phyloP scores from a whole-genome alignment of 176 grass and related monocot genomes.

The Saccharum officinarum region DNA sequence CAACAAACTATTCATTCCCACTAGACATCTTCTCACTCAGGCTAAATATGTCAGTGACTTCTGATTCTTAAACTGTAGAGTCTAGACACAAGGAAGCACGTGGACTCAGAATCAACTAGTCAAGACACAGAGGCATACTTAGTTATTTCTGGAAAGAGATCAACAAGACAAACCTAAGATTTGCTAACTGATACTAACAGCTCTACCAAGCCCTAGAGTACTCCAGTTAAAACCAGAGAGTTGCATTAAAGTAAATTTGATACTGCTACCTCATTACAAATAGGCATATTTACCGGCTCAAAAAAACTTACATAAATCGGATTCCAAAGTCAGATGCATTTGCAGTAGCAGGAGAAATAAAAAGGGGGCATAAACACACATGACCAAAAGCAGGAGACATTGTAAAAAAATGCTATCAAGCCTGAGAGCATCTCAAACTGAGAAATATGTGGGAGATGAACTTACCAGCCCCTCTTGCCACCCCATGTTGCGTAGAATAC shows the following conservation, averaged over 20 bases:
- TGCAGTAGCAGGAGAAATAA: neutral
- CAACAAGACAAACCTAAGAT: conserved; percentile 13
- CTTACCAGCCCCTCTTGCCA: conserved; percentile 90
- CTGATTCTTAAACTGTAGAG: neutral
- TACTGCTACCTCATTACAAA: neutral
- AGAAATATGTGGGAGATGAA: conserved; percentile 19
- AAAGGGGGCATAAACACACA: neutral
- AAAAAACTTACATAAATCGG: neutral
- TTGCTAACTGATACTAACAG: neutral
- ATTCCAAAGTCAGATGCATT: neutral
- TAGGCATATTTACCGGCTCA: neutral
- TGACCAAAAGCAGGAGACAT: neutral
- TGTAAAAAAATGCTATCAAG: conserved; percentile 5
- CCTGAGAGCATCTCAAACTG: neutral
- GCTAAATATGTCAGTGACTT: neutral
- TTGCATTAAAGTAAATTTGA: neutral
- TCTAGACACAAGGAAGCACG: neutral
- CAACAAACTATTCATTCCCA: conserved; percentile 14
- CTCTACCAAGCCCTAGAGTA: neutral
- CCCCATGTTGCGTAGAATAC: conserved; percentile 93
- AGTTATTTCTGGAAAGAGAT: neutral
- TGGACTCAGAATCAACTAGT: neutral
- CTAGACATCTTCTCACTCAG: neutral
- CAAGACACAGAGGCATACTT: neutral
- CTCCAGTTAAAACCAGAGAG: neutral